These are phyloP conservation scores for Hemisphaericaspora xylofermentans DNA, from an alignment of 1,139 yeast genomes.

Conservation along the genomic window DNA sequence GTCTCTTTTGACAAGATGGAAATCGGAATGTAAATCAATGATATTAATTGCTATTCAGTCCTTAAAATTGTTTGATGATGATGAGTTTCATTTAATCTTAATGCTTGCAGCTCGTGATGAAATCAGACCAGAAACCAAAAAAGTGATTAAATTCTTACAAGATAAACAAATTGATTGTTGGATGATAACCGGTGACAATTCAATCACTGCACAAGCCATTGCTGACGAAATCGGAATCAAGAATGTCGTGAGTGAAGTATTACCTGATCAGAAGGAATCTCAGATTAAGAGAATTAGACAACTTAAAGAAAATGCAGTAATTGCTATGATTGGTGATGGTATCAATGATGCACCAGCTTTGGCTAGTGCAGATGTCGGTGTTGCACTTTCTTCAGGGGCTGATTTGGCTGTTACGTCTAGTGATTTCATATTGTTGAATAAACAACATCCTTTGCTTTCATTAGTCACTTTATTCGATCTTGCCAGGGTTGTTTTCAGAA, in stretches of 20 bases:
- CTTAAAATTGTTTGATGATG: slow-evolving; percentile 23
- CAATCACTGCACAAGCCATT: slow-evolving; percentile 63
- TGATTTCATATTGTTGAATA: slow-evolving; percentile 54
- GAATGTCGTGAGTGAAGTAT: slow-evolving; percentile 68
- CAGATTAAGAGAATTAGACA: slow-evolving; percentile 55
- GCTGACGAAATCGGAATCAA: slow-evolving; percentile 64
- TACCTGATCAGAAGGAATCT: slow-evolving; percentile 70
- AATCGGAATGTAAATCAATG: slow-evolving; percentile 61
- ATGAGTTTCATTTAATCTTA: slow-evolving; percentile 38
- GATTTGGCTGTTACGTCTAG: slow-evolving; percentile 59
- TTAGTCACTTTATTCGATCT: slow-evolving; percentile 48
- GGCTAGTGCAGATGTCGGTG: slow-evolving; percentile 58
- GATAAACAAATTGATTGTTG: slow-evolving; percentile 55
- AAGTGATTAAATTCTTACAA: slow-evolving; percentile 49
- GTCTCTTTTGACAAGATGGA: slow-evolving; percentile 51
- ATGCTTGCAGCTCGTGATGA: slow-evolving; percentile 64
- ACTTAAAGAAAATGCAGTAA: slow-evolving; percentile 28
- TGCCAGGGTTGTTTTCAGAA: slow-evolving; percentile 44
- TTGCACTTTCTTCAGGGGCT: slow-evolving; percentile 59
- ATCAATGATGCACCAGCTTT: slow-evolving; percentile 66
- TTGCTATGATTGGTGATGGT: slow-evolving; percentile 67
- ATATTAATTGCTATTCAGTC: slow-evolving; percentile 52
- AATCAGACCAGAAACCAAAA: slow-evolving; percentile 59
- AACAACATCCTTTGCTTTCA: slow-evolving; percentile 46
- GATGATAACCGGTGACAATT: slow-evolving; percentile 76